Base-by-base conservation (phyloP, 805 yeast genomes). In the Candida pseudofarinosa region DNA sequence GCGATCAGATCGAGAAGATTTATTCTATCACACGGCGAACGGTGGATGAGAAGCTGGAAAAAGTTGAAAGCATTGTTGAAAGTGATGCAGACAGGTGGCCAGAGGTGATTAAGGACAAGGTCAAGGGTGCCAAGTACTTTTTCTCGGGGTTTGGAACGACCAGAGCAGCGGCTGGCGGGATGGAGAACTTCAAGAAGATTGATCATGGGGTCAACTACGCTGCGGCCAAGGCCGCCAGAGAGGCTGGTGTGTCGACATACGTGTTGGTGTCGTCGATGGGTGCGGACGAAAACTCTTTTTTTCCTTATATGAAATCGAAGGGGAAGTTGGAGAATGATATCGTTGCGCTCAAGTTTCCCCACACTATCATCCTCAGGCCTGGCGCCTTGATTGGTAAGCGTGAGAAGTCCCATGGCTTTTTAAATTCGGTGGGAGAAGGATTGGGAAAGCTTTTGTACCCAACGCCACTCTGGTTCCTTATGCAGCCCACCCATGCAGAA, bases 131-230 rank as follows among this genome's bases (percentile, higher is more conserved):
- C 8, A 70, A 74, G 20, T 65, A 68, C 3, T 67, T 83, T 42
- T 77, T 85, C 49, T 77, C 87, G 2, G 80, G 82, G 0, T 74
- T 89, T 50, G 96, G 90, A 4, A 85, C 96, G 4, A 87, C 95
- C 1, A 73, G 76, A 40, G 82, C 76, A 2, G 72, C 64, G 23
- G 96, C 88, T 3, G 95, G 96, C 14, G 73, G 85, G 1, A 65
- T 80, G n/a, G 86, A 77, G 18, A 75, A 79, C 19, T 93, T 86
- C 63, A 71, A 74, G 50, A 71, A 73, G 52, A 80, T 89, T 51
- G 97, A 89, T 55, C 77, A 81, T 51, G 95, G 85, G 43, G 67
- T 83, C 52, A 88, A 87, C 55, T 58, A 77, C 33, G 79, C 72
- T 33, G 65, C 83, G 31, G 95, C 95, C 4, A 76, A 79, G 51